phyloP scores from a whole-genome alignment of 306 rosid species.

The Ormosia semicastrata region DNA sequence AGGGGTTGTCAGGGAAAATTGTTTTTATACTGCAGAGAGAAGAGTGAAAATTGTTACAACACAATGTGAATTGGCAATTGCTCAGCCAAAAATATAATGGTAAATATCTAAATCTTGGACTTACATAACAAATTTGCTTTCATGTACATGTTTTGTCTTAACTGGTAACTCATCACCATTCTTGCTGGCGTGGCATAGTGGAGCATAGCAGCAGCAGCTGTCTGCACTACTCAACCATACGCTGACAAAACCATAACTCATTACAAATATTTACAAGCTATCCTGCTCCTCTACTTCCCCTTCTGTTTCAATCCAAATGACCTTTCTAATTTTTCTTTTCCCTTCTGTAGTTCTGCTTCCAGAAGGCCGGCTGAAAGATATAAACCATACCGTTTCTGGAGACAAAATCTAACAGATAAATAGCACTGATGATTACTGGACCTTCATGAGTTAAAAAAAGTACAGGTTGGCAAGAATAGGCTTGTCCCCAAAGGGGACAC shows the following conservation, averaged over 20 bases:
- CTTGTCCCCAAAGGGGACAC: constrained; percentile 24
- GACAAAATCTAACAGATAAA: constrained; percentile 20
- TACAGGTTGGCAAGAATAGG: constrained; percentile 30
- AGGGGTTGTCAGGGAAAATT: constrained; percentile 33
- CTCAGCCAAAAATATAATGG: constrained; percentile 40
- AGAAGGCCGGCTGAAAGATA: constrained; percentile 28
- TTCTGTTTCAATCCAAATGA: constrained; percentile 33
- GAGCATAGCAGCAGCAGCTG: constrained; percentile 34
- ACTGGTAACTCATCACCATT: constrained; percentile 37
- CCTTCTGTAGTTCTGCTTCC: constrained; percentile 22
- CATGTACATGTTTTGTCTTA: constrained; percentile 60
- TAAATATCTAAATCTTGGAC: constrained; percentile 43
- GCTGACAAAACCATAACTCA: constrained; percentile 38
- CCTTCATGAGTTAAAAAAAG: constrained; percentile 14
- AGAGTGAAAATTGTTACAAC: constrained; percentile 35
- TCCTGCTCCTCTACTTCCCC: constrained; percentile 50
- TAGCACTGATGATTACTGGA: constrained; percentile 23
- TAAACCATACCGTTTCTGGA: constrained; percentile 24
- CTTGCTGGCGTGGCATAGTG: constrained; percentile 33
- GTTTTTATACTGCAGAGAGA: constrained; percentile 41
- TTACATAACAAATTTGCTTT: constrained; percentile 39
- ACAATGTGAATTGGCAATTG: constrained; percentile 31
- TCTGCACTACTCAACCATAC: constrained; percentile 41
- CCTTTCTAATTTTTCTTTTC: constrained; percentile 26
- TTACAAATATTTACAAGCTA: constrained; percentile 63